phyloP scores from a whole-genome alignment of 306 rosid species.

The Macrotyloma uniflorum region DNA sequence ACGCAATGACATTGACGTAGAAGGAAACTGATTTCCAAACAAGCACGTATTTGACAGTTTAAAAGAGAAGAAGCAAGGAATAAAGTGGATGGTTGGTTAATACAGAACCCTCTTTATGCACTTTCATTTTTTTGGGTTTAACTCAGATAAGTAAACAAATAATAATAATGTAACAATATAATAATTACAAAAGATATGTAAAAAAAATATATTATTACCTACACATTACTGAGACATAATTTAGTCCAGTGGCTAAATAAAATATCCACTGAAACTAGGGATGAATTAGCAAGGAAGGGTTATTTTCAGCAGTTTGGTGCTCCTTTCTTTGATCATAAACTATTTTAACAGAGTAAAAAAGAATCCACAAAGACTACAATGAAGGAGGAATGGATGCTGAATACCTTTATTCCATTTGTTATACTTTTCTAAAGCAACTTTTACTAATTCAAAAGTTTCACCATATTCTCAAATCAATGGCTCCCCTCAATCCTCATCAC shows the following conservation, averaged over 20 bases:
- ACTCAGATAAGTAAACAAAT: not conserved
- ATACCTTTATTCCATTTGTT: conserved; percentile 35
- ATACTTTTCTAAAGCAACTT: conserved; percentile 33
- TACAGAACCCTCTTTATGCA: not conserved
- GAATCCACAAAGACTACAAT: not conserved
- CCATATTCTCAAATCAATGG: not conserved
- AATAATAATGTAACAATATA: not conserved
- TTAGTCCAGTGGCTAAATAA: not conserved
- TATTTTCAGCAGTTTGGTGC: too few relatives aligned
- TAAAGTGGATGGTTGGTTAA: not conserved
- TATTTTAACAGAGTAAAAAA: not conserved
- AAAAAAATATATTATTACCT: not conserved
- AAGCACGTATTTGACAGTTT: not conserved
- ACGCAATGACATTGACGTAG: too few relatives aligned
- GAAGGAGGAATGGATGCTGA: conserved; percentile 12
- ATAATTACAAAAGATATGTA: not conserved
- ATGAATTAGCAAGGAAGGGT: not conserved
- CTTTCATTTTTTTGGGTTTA: not conserved
- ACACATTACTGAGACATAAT: not conserved
- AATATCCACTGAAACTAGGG: not conserved
- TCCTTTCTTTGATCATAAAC: not conserved
- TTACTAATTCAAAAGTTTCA: not conserved
- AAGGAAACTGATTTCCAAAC: too few relatives aligned
- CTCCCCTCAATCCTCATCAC: conserved; percentile 9
- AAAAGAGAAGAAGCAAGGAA: not conserved